Evolutionary conservation across 805 yeast genomes (phyloP).

Genomic region (Kuraishia capsulata): DNA sequence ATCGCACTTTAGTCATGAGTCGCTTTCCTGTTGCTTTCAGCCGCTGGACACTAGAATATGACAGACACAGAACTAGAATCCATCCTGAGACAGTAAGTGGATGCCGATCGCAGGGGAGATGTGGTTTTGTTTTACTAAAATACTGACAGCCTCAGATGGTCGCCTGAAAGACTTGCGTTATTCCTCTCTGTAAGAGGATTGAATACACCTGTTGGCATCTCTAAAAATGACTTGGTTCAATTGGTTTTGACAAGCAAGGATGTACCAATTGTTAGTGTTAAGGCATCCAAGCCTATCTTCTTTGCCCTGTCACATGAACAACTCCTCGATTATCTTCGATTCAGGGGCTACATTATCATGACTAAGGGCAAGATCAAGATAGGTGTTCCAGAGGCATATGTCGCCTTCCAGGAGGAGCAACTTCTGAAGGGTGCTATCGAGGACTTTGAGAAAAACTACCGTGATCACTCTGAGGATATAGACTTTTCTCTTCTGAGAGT

Average conservation of each 20-base stretch:
- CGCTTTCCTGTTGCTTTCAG: no score
- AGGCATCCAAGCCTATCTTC: not conserved
- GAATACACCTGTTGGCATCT: not conserved
- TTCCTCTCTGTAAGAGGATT: not conserved
- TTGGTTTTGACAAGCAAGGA: not conserved
- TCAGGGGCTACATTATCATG: not conserved
- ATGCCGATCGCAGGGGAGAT: no score
- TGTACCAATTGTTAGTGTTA: not conserved
- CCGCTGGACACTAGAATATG: no score
- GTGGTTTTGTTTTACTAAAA: no score
- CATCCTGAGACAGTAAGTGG: no score
- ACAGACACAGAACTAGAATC: no score
- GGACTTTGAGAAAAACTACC: not conserved
- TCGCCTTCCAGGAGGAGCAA: not conserved
- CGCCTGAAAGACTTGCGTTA: not conserved
- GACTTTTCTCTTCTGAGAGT: not conserved
- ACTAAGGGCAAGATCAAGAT: not conserved
- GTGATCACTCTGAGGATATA: not conserved
- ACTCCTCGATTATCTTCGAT: not conserved
- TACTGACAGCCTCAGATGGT: no score
- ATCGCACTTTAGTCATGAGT: no score
- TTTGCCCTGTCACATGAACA: not conserved
- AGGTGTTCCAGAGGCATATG: not conserved
- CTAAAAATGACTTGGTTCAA: not conserved
- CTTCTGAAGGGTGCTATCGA: not conserved